Evolutionary conservation across 2,329 filamentous ascomycete genomes (phyloP), one percentile per base, ranked within the genome.

Genomic region (Pestalotiopsis sp.): DNA sequence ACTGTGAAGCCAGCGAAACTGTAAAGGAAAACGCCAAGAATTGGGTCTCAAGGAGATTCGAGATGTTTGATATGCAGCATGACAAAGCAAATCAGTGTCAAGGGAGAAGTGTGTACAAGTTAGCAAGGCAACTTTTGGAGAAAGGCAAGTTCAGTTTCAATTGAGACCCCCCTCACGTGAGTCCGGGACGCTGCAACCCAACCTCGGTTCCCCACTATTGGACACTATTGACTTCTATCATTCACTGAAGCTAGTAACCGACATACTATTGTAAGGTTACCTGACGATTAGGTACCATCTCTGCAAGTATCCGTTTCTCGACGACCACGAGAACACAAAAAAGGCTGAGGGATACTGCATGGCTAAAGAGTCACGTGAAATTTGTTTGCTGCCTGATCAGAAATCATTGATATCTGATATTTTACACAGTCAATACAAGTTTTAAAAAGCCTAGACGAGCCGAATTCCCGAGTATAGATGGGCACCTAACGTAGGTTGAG

Each of bases 241-340:
- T 36, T 36, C 31, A 36, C 1, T 36, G 31, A 36, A 36, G 31
- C 31, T 36, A 36, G 31, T 36, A 9, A 36, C 31, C 31, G 31
- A 36, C 27, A 31, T 31, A 36, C 0, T 36, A 36, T 36, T 36
- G 31, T 36, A 7, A 36, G 31, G 7, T 36, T 36, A 36, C n/a
- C n/a, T 25, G 61, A n/a, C n/a, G 4, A 14, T 14, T n/a, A n/a
- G n/a, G 41, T 49, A 49, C 13, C 14, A 49, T 14, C 41, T 49
- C 31, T 64, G 39, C 38, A 62, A 17, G 14, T 64, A 64, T 64
- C 62, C 62, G 41, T 64, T 64, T 6, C 49, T 52, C 14, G 20
- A 23, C 45, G 2, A 27, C 57, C 57, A 59, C 57, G n/a, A 59
- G 4, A 59, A 27, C 57, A 59, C 25, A 12, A 36, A 17, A 23